Conservation (phyloP, 2,329 filamentous ascomycete genomes). For the Aspergillus sp. region DNA sequence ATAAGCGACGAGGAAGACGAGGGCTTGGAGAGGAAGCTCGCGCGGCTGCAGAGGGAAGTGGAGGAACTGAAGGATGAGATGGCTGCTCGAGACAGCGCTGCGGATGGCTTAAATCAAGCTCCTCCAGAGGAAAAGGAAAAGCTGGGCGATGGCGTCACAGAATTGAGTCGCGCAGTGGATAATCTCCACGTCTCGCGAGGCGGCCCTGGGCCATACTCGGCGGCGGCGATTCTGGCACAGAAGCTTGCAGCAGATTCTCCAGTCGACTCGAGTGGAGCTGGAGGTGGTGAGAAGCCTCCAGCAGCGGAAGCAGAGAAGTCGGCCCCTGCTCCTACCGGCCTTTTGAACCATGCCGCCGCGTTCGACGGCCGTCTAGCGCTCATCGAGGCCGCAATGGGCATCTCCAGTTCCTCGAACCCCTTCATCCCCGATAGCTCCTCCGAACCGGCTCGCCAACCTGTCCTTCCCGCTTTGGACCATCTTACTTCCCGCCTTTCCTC, state of each 20-base stretch:
- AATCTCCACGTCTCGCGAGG: conserved; percentile 43
- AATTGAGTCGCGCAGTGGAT: conserved; percentile 64
- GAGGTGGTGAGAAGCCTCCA: conserved; percentile 2
- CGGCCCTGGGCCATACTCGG: conserved; percentile 17
- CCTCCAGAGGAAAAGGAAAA: conserved; percentile 33
- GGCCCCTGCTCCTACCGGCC: conserved; percentile 31
- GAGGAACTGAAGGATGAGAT: conserved; percentile 57
- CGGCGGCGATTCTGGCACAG: conserved; percentile 27
- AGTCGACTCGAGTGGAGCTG: conserved; percentile 2
- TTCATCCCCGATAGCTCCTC: conserved; percentile 37
- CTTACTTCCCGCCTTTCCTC: conserved; percentile 73
- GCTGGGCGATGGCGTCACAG: conserved; percentile 50
- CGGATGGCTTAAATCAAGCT: conserved; percentile 42
- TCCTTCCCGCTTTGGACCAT: conserved; percentile 71
- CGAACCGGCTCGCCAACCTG: conserved; percentile 49
- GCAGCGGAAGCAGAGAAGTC: conserved; percentile 4
- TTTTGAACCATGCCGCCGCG: conserved; percentile 70
- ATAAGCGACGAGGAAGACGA: conserved; percentile 73
- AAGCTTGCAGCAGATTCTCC: conserved; percentile 18
- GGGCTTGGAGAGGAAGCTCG: conserved; percentile 66
- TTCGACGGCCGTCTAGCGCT: conserved; percentile 74
- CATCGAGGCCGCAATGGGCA: conserved; percentile 72
- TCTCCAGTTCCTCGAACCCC: conserved; percentile 59
- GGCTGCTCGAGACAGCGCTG: conserved; percentile 40
- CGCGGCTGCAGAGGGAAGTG: conserved; percentile 72